phyloP scores from a whole-genome alignment of 345 rosid species.

The Aquilaria yunnanensis region DNA sequence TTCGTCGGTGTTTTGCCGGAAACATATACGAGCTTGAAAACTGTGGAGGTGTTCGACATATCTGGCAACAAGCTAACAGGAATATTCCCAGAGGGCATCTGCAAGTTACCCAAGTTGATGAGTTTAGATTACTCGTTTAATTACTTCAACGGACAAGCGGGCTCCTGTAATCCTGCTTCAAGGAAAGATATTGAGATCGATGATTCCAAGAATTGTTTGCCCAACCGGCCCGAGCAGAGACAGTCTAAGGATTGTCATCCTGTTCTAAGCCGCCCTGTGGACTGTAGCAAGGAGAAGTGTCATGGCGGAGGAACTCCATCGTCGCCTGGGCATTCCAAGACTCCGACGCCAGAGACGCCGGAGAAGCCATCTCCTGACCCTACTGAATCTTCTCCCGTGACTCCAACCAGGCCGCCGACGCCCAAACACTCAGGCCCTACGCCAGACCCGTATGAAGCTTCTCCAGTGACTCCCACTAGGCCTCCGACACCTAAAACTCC shows the following conservation, averaged over 20 bases:
- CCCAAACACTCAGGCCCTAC: conserved; percentile 2
- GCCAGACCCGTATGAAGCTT: neutral
- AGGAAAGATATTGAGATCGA: conserved; percentile 28
- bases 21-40: conserved; percentile 28
- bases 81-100: conserved; percentile 35
- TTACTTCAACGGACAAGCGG: conserved; percentile 48
- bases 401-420: conserved; percentile 7
- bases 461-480: conserved; percentile 3
- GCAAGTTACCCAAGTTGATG: conserved; percentile 45
- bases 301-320: conserved; percentile 17
- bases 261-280: conserved; percentile 45
- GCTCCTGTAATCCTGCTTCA: conserved; percentile 29
- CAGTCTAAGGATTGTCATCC: conserved; percentile 30
- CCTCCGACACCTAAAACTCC: neutral
- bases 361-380: conserved; percentile 8
- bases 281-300: conserved; percentile 63
- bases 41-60: conserved; percentile 33
- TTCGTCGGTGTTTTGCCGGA: conserved; percentile 45
- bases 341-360: conserved; percentile 4
- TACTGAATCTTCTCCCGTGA: conserved; percentile 1
- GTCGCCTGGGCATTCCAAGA: conserved; percentile 1
- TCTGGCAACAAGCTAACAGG: conserved; percentile 59
- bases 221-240: conserved; percentile 41
- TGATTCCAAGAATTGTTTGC: conserved; percentile 49
- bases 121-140: conserved; percentile 54